Base-by-base conservation (phyloP, 1,284 basidiomycete species). In the Phylloboletellus chloephorus region DNA sequence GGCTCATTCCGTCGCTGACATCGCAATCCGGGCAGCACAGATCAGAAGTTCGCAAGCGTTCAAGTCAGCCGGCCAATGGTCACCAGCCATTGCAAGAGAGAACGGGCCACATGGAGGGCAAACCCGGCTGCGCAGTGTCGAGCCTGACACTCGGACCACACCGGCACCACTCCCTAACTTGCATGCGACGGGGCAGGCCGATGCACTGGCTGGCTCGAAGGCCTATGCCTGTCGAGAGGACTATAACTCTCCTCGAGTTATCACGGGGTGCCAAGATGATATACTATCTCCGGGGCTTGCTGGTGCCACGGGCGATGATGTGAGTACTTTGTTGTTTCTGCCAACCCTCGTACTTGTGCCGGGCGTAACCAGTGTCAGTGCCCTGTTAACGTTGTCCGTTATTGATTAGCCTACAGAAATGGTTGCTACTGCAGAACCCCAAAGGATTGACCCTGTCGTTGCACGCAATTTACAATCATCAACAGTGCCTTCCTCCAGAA, bases 401-500 rank as follows among this genome's bases (percentile, higher is more conserved):
- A 16, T 46, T 32, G 35, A 28, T 20, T 15, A 59, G 56, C 39
- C 20, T 12, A 16, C 31, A 42, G 46, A 43, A 3, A n/a, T n/a
- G 4, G 3, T 31, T 11, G 32, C 46, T 23, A 10, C 36, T 31
- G 17, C 32, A n/a, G 39, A 45, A 21, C 7, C 37, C 2, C 24
- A 20, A 36, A 16, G 9, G 11, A 8, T 17, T 2, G 48, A 51
- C 19, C 34, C 40, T 10, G 36, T 43, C 9, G 54, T 58, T 8
- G 45, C 52, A 17, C 74, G 76, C n/a, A 72, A 71, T 15, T 64
- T 90, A 3, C 78, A 79, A 51, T 78, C 87, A 0, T 91, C 88
- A 1, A 82, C 76, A 54, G 91, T 96, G 0, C 93, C 93, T 7
- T 88, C 89, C 0, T 94, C 91, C 0, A 76, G 85, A 5, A 72